These are phyloP conservation scores for Plasmodium relictum DNA, from an alignment of 169 alveolate genomes.

Conservation along the genomic window DNA sequence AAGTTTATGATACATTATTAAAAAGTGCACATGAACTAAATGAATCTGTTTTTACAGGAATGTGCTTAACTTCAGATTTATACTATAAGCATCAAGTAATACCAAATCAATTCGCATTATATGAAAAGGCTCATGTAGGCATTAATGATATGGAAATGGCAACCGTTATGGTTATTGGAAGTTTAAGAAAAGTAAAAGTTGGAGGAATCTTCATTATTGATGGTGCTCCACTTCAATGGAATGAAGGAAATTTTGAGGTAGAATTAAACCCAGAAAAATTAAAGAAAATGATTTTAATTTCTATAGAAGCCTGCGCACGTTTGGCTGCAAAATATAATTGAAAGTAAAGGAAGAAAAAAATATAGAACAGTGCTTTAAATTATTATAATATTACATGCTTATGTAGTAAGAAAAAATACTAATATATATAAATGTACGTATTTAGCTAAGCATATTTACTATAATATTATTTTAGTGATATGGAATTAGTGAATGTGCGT, in stretches of 20 bases:
- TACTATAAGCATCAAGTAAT: constrained; percentile 42
- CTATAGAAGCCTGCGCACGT: constrained; percentile 23
- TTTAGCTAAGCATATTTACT: too few species aligned
- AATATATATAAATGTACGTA: too few species aligned
- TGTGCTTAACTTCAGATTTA: constrained; percentile 52
- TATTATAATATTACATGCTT: too few species aligned
- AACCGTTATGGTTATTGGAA: constrained; percentile 59
- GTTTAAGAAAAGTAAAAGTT: constrained; percentile 33
- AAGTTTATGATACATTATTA: constrained; percentile 34
- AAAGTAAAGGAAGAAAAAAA: too few species aligned
- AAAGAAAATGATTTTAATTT: constrained; percentile 29
- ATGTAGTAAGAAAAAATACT: too few species aligned
- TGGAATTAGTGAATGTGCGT: too few species aligned
- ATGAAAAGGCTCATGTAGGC: constrained; percentile 64
- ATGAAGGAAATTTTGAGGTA: constrained; percentile 62
- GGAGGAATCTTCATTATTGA: constrained; percentile 75
- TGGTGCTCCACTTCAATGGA: constrained; percentile 76
- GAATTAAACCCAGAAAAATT: constrained; percentile 15
- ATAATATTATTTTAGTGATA: too few species aligned
- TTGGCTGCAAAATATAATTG: constrained; percentile 23
- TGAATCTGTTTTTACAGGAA: constrained; percentile 29
- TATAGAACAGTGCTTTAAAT: too few species aligned
- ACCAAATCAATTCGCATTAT: constrained; percentile 13
- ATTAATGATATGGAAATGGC: constrained; percentile 73
- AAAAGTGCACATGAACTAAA: constrained; percentile 58